These are phyloP conservation scores for Globisporangium ultimum DNA, from an alignment of 352 stramenopile genomes.

Conservation along the genomic window DNA sequence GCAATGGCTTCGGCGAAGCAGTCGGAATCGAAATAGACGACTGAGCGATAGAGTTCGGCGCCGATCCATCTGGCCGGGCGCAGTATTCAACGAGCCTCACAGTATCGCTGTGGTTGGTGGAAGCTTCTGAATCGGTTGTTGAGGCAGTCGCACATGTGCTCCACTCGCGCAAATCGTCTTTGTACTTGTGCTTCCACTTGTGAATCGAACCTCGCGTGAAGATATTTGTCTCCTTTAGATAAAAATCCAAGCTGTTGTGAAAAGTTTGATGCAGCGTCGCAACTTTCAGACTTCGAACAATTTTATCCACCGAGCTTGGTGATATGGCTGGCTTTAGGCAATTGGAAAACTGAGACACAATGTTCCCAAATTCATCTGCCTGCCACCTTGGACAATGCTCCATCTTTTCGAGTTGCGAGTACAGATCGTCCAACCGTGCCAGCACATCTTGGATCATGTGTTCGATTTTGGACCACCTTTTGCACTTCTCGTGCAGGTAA, in stretches of 20 bases:
- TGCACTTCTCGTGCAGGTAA: too few species aligned
- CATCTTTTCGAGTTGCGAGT: background rate
- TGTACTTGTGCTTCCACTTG: too few species aligned
- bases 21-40: too few species aligned
- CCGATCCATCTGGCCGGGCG: too few species aligned
- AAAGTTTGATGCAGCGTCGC: background rate
- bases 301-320: background rate
- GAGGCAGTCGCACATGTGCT: too few species aligned
- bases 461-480: background rate
- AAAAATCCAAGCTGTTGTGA: too few species aligned
- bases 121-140: too few species aligned
- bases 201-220: too few species aligned
- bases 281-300: slow-evolving; percentile 1
- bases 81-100: too few species aligned
- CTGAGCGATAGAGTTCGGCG: too few species aligned
- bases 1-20: slow-evolving; percentile 14
- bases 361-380: slow-evolving; percentile 1
- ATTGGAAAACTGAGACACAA: background rate
- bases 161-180: too few species aligned
- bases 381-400: background rate
- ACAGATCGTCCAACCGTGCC: background rate
- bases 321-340: background rate
- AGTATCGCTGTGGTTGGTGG: too few species aligned
- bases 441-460: background rate
- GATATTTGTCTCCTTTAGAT: background rate